phyloP scores from a whole-genome alignment of 2,329 filamentous ascomycete species.

The Celoporthe dispersa region DNA sequence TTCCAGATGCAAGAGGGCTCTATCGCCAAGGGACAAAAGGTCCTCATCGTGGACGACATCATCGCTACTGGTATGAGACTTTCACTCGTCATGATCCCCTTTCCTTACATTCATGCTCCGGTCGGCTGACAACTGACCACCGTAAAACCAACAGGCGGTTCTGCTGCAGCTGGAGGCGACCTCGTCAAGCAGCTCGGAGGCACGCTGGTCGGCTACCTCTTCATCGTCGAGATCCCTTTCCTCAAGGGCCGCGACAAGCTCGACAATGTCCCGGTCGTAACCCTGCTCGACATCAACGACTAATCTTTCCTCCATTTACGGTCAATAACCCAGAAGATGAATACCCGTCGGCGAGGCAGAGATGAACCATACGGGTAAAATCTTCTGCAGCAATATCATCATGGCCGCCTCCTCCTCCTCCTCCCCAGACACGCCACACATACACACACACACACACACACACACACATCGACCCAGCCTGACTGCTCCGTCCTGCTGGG shows the following conservation, averaged over 20 bases:
- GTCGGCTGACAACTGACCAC: conserved; percentile 13
- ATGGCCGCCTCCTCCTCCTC: not conserved
- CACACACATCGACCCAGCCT: not conserved
- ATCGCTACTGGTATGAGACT: conserved; percentile 82
- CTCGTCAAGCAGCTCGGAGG: conserved; percentile 88
- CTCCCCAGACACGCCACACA: not conserved
- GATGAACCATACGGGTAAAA: not conserved
- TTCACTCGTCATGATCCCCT: not conserved
- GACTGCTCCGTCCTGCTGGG: conserved; percentile 9
- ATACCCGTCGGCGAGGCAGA: not conserved
- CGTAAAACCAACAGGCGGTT: conserved; percentile 70
- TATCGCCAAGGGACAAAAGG: conserved; percentile 84
- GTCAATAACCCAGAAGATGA: not conserved
- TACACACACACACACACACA: not conserved
- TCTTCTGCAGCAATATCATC: not conserved
- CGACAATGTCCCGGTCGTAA: conserved; percentile 75
- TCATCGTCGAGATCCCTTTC: conserved; percentile 94
- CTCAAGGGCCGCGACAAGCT: conserved; percentile 92
- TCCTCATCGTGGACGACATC: conserved; percentile 94
- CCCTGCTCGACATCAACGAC: conserved; percentile 67
- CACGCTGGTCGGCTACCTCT: conserved; percentile 84
- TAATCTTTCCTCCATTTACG: not conserved
- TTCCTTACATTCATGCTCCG: not conserved
- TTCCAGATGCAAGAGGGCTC: conserved; percentile 95
- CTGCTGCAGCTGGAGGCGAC: conserved; percentile 82